Conservation (phyloP, 306 rosid genomes). For the Abrus pulchellus region DNA sequence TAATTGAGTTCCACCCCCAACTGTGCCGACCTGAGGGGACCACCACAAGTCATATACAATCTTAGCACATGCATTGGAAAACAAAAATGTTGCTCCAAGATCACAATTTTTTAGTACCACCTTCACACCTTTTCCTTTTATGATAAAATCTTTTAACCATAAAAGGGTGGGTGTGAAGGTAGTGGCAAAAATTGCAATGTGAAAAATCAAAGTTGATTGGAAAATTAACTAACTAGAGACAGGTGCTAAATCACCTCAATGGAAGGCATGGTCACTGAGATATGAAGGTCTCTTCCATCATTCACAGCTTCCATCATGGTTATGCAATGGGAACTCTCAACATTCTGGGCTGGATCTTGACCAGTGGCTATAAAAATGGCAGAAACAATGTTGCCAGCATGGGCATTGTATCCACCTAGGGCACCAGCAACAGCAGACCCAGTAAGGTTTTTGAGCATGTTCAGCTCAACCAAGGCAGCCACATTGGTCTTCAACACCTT, state of each 20-base stretch:
- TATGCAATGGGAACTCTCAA: constrained; percentile 77
- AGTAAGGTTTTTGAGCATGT: constrained; percentile 71
- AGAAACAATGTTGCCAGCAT: constrained; percentile 75
- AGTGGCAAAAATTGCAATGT: no score
- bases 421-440: constrained; percentile 75
- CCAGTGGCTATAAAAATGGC: constrained; percentile 79
- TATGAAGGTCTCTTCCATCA: constrained; percentile 66
- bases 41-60: constrained; percentile 11
- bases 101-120: no score
- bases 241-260: constrained; percentile 60
- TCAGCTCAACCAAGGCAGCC: constrained; percentile 67
- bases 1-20: constrained; percentile 77
- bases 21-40: constrained; percentile 63
- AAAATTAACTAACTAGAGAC: not conserved
- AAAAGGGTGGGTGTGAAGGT: not conserved
- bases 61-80: not conserved
- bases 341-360: constrained; percentile 79
- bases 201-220: not conserved
- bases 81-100: no score
- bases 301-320: constrained; percentile 73
- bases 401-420: constrained; percentile 74
- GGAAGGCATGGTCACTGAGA: constrained; percentile 75
- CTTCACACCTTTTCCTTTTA: no score
- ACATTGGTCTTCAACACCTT: constrained; percentile 70
- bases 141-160: no score